Percentiles rank a stretch among this genome's conserved stretches.
Evolutionary conservation across 805 yeast genomes (phyloP).

Genomic region (Saccharomycopsis capsularis): DNA sequence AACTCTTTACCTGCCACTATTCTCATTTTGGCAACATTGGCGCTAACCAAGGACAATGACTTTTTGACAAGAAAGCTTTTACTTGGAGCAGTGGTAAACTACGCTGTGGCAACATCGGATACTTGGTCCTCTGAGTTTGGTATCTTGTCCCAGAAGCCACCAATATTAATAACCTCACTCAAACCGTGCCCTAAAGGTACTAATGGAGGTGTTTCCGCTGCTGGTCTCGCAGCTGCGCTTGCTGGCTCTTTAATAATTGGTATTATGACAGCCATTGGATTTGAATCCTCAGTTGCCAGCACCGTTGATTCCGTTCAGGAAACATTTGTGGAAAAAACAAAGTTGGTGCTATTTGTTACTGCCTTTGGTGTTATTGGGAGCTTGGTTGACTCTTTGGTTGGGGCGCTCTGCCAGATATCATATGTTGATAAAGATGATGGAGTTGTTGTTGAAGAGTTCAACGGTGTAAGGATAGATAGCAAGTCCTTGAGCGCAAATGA

Average conservation of each 20-base stretch:
- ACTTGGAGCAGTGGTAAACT: conserved; percentile 30
- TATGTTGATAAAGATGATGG: conserved; percentile 30
- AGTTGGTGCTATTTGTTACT: conserved; percentile 26
- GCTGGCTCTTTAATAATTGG: conserved; percentile 33
- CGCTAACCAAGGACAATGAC: conserved; percentile 6
- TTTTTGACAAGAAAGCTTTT: conserved; percentile 20
- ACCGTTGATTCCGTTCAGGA: not conserved
- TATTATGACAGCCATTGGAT: conserved; percentile 20
- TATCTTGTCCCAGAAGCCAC: conserved; percentile 32
- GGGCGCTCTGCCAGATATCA: conserved; percentile 35
- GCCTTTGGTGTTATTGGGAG: conserved; percentile 33
- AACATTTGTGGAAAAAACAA: not conserved
- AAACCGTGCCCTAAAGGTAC: conserved; percentile 39
- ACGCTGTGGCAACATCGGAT: conserved; percentile 39
- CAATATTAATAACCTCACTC: conserved; percentile 36
- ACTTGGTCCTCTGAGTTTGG: conserved; percentile 45
- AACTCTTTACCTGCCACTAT: conserved; percentile 35
- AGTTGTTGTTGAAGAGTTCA: conserved; percentile 26
- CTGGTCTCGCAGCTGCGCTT: conserved; percentile 33
- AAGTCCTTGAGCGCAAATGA: conserved; percentile 10
- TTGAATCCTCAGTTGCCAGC: no score
- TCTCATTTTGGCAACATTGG: conserved; percentile 27
- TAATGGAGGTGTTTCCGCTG: conserved; percentile 37
- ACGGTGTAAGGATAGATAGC: conserved; percentile 30
- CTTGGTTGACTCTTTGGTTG: conserved; percentile 36